Evolutionary conservation across 768 basidiomycete species (phyloP).

Genomic region (Coprinopsis cinerea): DNA sequence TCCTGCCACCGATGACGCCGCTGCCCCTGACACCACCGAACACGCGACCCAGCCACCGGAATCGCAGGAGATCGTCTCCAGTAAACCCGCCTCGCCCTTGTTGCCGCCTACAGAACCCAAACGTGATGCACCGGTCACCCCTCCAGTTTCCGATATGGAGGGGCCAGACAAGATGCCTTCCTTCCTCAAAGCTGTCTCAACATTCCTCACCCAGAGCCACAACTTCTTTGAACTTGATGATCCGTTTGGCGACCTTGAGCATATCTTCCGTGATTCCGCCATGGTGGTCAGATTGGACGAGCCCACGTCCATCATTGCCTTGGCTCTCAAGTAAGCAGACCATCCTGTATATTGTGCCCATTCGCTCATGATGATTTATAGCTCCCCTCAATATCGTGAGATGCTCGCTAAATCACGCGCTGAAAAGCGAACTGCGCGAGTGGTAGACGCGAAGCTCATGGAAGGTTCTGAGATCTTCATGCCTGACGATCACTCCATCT

Average conservation of each 20-base stretch:
- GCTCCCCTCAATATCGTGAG: conserved; percentile 79
- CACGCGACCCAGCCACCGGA: too few species aligned
- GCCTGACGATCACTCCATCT: conserved; percentile 81
- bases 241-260: conserved; percentile 74
- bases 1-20: too few species aligned
- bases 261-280: conserved; percentile 89
- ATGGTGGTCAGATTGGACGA: conserved; percentile 97
- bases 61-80: too few species aligned
- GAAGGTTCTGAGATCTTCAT: conserved; percentile 83
- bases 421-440: conserved; percentile 62
- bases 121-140: conserved; percentile 34
- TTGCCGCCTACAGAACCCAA: conserved; percentile 33
- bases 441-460: conserved; percentile 42
- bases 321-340: conserved; percentile 75
- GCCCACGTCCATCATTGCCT: conserved; percentile 95
- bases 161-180: conserved; percentile 56
- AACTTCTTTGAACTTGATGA: conserved; percentile 59
- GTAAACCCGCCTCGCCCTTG: conserved; percentile 55
- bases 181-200: conserved; percentile 77
- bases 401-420: conserved; percentile 72
- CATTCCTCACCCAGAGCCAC: conserved; percentile 65
- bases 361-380: conserved; percentile 22
- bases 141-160: conserved; percentile 51
- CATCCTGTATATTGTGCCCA: background rate
- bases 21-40: too few species aligned